phyloP scores from a whole-genome alignment of 208 protist species.

The Wallacemonas rigidus region DNA sequence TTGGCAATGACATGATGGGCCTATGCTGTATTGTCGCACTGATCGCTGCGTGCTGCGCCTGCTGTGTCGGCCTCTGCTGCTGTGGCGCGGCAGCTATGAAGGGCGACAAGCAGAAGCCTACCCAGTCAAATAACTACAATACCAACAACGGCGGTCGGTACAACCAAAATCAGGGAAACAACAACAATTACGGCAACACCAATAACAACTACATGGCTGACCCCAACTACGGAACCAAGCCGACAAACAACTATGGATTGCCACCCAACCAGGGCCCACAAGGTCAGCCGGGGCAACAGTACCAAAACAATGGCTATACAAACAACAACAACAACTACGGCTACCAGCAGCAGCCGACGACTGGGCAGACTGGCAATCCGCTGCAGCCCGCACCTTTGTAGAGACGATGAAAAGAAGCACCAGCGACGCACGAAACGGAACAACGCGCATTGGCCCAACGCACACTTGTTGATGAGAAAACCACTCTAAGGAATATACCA shows the following conservation, averaged over 20 bases:
- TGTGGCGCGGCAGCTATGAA: constrained; percentile 10
- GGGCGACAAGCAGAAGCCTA: background rate
- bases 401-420: background rate
- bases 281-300: background rate
- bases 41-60: background rate
- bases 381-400: constrained; percentile 5
- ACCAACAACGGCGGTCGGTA: constrained; percentile 5
- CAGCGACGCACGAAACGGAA: background rate
- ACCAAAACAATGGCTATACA: background rate
- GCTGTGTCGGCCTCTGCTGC: constrained; percentile 14
- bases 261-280: constrained; percentile 9
- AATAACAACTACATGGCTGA: constrained; percentile 15
- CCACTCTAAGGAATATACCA: background rate
- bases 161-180: background rate
- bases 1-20: constrained; percentile 14
- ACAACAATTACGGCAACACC: constrained; percentile 15
- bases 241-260: constrained; percentile 5
- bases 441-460: background rate
- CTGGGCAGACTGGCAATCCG: background rate
- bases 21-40: constrained; percentile 4
- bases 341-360: background rate
- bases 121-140: background rate
- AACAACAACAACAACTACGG: background rate
- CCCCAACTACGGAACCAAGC: constrained; percentile 8
- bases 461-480: background rate